Conservation (phyloP, 2,329 filamentous ascomycete genomes). For the Capronia epimyces region DNA sequence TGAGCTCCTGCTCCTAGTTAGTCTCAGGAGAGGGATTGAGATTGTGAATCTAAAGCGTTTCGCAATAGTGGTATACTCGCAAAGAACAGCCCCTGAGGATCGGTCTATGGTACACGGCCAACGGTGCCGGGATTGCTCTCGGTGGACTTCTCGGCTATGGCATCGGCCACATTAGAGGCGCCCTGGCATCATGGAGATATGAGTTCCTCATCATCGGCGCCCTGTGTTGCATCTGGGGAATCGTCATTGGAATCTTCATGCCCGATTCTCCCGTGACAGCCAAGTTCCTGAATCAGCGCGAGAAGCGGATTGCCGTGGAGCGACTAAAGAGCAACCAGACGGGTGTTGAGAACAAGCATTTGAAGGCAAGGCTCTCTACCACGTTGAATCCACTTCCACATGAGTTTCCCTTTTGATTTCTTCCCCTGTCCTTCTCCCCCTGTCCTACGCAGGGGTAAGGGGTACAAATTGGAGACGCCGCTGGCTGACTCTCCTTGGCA, state of each 20-base stretch:
- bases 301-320: conserved; percentile 53
- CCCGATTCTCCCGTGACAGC: conserved; percentile 55
- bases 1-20: conserved; percentile 2
- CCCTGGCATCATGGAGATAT: conserved; percentile 59
- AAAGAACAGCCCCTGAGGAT: conserved; percentile 58
- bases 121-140: conserved; percentile 45
- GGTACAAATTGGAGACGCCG: neutral
- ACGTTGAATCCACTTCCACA: too few species aligned
- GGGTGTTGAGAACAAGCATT: conserved; percentile 52
- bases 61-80: conserved; percentile 53
- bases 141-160: conserved; percentile 41
- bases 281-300: conserved; percentile 46
- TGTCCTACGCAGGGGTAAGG: too few species aligned
- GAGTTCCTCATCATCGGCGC: conserved; percentile 61
- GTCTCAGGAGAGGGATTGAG: too few species aligned
- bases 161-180: conserved; percentile 39
- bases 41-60: neutral
- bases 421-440: neutral
- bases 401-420: neutral
- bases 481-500: conserved; percentile 1
- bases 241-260: conserved; percentile 53
- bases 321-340: conserved; percentile 55
- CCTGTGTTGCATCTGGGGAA: conserved; percentile 55
- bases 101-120: conserved; percentile 52
- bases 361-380: conserved; percentile 40